phyloP scores from a whole-genome alignment of 1,284 basidiomycete genomes.

The Fomitopsis schrenkii region DNA sequence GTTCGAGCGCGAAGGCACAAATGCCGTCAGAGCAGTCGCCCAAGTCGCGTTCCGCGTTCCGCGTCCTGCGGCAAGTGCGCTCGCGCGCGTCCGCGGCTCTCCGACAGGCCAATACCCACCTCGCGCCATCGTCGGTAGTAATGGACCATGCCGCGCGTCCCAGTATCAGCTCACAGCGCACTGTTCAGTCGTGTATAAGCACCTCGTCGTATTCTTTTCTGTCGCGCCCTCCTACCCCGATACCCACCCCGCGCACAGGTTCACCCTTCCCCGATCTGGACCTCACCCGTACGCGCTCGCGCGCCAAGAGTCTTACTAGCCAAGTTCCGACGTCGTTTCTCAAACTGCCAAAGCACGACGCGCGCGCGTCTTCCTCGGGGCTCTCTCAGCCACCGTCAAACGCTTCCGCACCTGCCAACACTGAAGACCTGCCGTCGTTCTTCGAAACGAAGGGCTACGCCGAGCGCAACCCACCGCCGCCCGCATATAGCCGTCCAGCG shows the following conservation, averaged over 20 bases:
- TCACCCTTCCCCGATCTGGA: slow-evolving; percentile 8
- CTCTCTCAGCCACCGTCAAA: slow-evolving; percentile 2
- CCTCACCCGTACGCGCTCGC: slow-evolving; percentile 10
- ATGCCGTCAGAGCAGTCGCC: not conserved
- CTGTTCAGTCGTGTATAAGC: slow-evolving; percentile 5
- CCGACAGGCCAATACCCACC: slow-evolving; percentile 13
- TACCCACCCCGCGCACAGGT: slow-evolving; percentile 14
- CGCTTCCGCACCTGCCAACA: not conserved
- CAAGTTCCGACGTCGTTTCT: slow-evolving; percentile 5
- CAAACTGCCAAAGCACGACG: slow-evolving; percentile 9
- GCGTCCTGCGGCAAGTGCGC: slow-evolving; percentile 22
- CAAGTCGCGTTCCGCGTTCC: slow-evolving; percentile 17
- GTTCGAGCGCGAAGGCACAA: not conserved
- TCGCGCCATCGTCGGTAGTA: slow-evolving; percentile 8
- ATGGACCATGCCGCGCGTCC: slow-evolving; percentile 14
- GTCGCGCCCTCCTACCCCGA: slow-evolving; percentile 13
- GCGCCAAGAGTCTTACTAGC: slow-evolving; percentile 15
- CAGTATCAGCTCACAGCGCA: slow-evolving; percentile 17
- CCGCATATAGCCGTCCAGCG: slow-evolving; percentile 17
- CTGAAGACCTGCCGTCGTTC: slow-evolving; percentile 8
- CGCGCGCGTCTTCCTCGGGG: slow-evolving; percentile 7
- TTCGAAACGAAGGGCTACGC: slow-evolving; percentile 14
- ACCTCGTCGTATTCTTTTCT: slow-evolving; percentile 5
- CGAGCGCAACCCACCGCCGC: slow-evolving; percentile 9
- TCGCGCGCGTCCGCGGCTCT: slow-evolving; percentile 25